phyloP scores from a whole-genome alignment of 192 early-diverging fungal species.

The Coemansia sp. region DNA sequence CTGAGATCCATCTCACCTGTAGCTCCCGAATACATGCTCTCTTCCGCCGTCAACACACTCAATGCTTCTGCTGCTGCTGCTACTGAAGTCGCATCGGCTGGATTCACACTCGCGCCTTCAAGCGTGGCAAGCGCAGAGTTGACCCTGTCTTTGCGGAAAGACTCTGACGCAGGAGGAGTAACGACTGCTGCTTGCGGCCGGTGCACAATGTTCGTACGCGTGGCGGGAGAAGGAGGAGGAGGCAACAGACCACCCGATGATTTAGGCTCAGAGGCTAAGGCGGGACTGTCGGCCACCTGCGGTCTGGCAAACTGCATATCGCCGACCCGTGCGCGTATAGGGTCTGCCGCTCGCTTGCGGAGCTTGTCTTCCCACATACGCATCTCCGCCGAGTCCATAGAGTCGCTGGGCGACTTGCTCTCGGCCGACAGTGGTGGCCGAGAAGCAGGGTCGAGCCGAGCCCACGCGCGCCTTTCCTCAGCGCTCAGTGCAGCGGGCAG shows the following conservation, averaged over 20 bases:
- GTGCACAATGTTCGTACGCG: neutral
- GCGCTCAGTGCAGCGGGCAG: conserved; percentile 9
- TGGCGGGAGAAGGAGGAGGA: too few relatives aligned
- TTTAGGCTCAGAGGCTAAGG: conserved; percentile 34
- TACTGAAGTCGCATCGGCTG: neutral
- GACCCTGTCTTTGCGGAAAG: conserved; percentile 27
- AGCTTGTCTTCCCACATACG: conserved; percentile 34
- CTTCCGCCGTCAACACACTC: neutral
- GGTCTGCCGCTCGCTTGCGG: conserved; percentile 26
- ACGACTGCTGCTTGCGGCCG: neutral
- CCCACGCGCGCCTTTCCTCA: conserved; percentile 40
- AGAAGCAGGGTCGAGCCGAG: conserved; percentile 15
- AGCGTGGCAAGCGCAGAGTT: conserved; percentile 32
- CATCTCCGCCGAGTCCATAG: conserved; percentile 16
- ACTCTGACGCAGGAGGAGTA: conserved; percentile 7
- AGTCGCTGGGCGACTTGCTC: conserved; percentile 7
- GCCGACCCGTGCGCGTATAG: neutral
- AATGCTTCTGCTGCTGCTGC: neutral
- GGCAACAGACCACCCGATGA: conserved; percentile 42
- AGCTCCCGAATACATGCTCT: neutral
- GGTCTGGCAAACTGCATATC: conserved; percentile 9
- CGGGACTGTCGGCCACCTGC: conserved; percentile 24
- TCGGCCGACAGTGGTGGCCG: conserved; percentile 35
- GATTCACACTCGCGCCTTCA: conserved; percentile 14
- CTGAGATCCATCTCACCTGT: neutral